phyloP scores from a whole-genome alignment of 805 yeast species.

The Teunomyces panamensis region DNA sequence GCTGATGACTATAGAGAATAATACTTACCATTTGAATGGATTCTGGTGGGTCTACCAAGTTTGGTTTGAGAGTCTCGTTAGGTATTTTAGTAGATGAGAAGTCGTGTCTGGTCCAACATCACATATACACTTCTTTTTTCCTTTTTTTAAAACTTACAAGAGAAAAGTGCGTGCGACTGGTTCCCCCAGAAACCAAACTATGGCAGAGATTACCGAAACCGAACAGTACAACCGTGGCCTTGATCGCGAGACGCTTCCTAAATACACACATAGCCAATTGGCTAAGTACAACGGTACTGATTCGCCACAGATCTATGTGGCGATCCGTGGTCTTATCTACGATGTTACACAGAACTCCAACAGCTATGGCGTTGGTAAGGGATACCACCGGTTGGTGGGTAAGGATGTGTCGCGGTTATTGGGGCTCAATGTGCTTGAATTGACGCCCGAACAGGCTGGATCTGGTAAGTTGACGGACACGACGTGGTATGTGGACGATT shows the following conservation, averaged over 20 bases:
- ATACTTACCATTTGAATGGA: too few relatives aligned
- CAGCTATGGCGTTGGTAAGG: constrained; percentile 75
- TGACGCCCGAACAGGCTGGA: constrained; percentile 13
- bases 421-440: constrained; percentile 53
- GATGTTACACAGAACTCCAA: constrained; percentile 68
- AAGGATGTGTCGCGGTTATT: constrained; percentile 75
- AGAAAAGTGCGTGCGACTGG: too few relatives aligned
- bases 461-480: constrained; percentile 8
- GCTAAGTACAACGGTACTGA: constrained; percentile 30
- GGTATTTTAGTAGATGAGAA: too few relatives aligned
- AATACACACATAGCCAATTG: constrained; percentile 33
- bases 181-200: not conserved
- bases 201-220: constrained; percentile 19
- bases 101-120: too few relatives aligned
- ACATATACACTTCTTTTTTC: not conserved
- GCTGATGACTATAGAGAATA: too few relatives aligned
- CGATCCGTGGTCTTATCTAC: constrained; percentile 71
- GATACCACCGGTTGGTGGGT: constrained; percentile 71
- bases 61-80: too few relatives aligned
- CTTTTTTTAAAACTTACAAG: not conserved
- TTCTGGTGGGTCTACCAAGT: too few relatives aligned
- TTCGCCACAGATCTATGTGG: constrained; percentile 55
- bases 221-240: constrained; percentile 28
- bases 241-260: constrained; percentile 29
- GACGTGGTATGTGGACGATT: constrained; percentile 49